Percentiles rank a stretch among this genome's conserved stretches.
phyloP scores from a whole-genome alignment of 306 rosid species.

The Mimosa bimucronata region DNA sequence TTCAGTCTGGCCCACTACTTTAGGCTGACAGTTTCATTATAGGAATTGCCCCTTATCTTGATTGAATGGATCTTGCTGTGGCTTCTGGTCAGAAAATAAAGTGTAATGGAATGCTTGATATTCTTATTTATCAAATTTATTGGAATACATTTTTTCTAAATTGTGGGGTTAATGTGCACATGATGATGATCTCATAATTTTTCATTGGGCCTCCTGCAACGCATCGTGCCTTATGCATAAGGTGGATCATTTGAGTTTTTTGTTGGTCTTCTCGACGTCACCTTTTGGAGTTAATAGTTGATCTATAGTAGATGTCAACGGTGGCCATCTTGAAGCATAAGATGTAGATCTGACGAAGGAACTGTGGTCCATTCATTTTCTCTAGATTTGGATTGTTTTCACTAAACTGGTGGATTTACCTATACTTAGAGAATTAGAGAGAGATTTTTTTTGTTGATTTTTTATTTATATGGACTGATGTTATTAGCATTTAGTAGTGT shows the following conservation, averaged over 20 bases:
- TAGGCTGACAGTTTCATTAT: not conserved
- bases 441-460: no score
- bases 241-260: slow-evolving; percentile 79
- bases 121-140: not conserved
- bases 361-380: no score
- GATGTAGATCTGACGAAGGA: no score
- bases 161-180: not conserved
- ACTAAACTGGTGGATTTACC: no score
- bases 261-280: slow-evolving; percentile 63
- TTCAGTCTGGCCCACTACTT: not conserved
- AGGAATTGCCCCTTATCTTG: not conserved
- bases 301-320: no score
- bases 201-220: slow-evolving; percentile 60
- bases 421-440: no score
- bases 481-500: no score
- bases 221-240: slow-evolving; percentile 54
- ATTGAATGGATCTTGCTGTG: not conserved
- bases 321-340: no score
- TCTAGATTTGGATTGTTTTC: no score
- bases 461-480: no score
- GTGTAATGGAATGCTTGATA: slow-evolving; percentile 27
- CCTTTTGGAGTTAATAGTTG: slow-evolving; percentile 56
- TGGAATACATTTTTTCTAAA: not conserved
- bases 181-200: slow-evolving; percentile 30
- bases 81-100: not conserved